phyloP scores from a whole-genome alignment of 306 rosid genomes.

The Ormosia semicastrata region DNA sequence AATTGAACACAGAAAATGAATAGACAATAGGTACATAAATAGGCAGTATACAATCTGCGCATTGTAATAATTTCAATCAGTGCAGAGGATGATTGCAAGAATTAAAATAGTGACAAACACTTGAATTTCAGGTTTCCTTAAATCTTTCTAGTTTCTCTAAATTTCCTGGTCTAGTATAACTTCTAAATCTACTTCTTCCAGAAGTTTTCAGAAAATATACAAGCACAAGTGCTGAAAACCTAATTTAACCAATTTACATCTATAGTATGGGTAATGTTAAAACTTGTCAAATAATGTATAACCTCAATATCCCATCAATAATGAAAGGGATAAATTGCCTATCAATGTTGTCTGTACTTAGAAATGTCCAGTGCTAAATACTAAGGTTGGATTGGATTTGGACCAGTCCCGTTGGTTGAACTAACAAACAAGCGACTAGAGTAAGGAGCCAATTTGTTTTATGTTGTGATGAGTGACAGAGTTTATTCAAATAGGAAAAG shows the following conservation, averaged over 20 bases:
- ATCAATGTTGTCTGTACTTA: not conserved
- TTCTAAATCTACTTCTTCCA: not conserved
- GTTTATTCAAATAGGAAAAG: not conserved
- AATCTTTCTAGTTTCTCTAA: not conserved
- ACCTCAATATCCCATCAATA: not conserved
- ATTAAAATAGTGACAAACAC: not conserved
- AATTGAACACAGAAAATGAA: not conserved
- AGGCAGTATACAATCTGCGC: not conserved
- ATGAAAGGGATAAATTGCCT: not conserved
- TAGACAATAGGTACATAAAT: not conserved
- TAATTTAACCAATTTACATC: not conserved
- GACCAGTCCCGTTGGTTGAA: not conserved
- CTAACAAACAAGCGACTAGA: not conserved
- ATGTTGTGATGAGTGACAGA: not conserved
- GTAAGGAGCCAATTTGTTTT: not conserved
- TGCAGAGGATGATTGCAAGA: not conserved
- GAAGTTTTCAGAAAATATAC: not conserved
- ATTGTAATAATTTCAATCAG: slow-evolving; percentile 1
- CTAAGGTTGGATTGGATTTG: slow-evolving; percentile 1
- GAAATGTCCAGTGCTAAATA: not conserved
- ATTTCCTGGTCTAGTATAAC: not conserved
- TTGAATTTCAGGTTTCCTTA: not conserved
- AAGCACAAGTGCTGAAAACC: not conserved
- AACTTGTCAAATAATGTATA: not conserved
- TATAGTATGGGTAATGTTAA: not conserved